Base-by-base conservation (phyloP, 768 basidiomycete species). In the Leccinum disarticulatum region DNA sequence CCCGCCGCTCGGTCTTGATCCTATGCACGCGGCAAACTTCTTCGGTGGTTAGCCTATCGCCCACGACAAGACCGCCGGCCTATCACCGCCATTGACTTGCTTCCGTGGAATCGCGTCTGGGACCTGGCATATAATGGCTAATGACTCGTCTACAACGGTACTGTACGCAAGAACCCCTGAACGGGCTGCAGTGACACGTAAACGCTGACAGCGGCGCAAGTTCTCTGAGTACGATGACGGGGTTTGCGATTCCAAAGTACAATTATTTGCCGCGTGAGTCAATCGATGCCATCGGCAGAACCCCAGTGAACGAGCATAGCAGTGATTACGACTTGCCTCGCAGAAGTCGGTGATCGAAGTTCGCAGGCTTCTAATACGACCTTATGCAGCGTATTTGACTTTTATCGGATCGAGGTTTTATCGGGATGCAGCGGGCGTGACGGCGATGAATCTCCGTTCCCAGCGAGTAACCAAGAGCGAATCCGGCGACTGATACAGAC, bases 261-360 rank as follows among this genome's bases (percentile, higher is more conserved):
- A 49, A 59, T 60, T 19, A 10, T n/a, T 22, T 7, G 54, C 63
- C 62, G 63, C 68, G 50, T 57, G 35, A 64, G 61, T 63, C 61
- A 68, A 66, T 72, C 70, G 66, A 72, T 70, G 69, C 66, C 68
- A 70, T 70, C 65, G 68, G 70, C 63, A 59, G 68, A 69, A 70
- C 61, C 59, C 28, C 52, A 17, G 47, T 46, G 9, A 49, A 48
- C 52, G 48, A 59, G 58, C 31, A 58, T 33, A 59, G 43, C 56
- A 62, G 41, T 59, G 57, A 68, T 66, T 52, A 61, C 56, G 59
- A 53, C 54, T 55, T 57, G 17, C 59, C 55, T 64, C 54, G 60
- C 59, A 57, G 54, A 68, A 62, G 59, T 52, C 48, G 52, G 52
- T 43, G 28, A 54, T 67, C 61, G 57, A 60, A 59, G 56, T 43